Conservation (phyloP, 140 eudicot genomes). For the Cichorium intybus region DNA sequence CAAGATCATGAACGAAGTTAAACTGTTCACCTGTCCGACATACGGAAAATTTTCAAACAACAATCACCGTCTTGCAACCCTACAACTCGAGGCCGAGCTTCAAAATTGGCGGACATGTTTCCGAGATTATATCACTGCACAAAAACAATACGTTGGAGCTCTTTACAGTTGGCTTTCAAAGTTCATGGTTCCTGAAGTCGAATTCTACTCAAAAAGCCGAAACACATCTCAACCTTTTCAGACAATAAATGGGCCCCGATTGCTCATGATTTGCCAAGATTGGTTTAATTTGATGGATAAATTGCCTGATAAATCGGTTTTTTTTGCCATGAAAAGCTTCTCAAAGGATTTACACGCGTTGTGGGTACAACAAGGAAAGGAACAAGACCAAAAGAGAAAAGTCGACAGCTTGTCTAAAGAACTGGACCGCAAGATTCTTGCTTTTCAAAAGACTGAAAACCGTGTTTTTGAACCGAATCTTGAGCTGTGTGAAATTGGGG, state of each 20-base stretch:
- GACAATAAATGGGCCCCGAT: slow-evolving; percentile 64
- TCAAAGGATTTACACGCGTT: slow-evolving; percentile 71
- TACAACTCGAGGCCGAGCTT: slow-evolving; percentile 82
- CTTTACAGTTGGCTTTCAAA: slow-evolving; percentile 92
- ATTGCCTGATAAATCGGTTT: slow-evolving; percentile 69
- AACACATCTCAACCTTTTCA: slow-evolving; percentile 48
- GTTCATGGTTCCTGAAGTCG: slow-evolving; percentile 71
- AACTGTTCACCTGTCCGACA: slow-evolving; percentile 73
- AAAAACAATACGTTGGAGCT: slow-evolving; percentile 67
- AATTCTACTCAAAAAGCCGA: slow-evolving; percentile 52
- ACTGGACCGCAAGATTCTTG: slow-evolving; percentile 68
- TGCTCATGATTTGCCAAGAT: slow-evolving; percentile 56
- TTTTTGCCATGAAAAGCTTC: slow-evolving; percentile 66
- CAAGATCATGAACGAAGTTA: slow-evolving; percentile 80
- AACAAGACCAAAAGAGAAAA: slow-evolving; percentile 81
- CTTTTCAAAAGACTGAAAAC: slow-evolving; percentile 76
- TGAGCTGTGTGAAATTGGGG: slow-evolving; percentile 39
- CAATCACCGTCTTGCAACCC: slow-evolving; percentile 72
- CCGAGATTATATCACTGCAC: slow-evolving; percentile 62
- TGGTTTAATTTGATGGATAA: slow-evolving; percentile 71
- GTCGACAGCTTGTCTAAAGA: slow-evolving; percentile 79
- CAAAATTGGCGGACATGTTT: slow-evolving; percentile 81
- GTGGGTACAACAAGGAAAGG: slow-evolving; percentile 84
- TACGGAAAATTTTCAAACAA: slow-evolving; percentile 83
- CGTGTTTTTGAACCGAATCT: slow-evolving; percentile 45